These are phyloP conservation scores for Solanum medicagineum DNA, from an alignment of 257 asterid genomes.

Conservation along the genomic window DNA sequence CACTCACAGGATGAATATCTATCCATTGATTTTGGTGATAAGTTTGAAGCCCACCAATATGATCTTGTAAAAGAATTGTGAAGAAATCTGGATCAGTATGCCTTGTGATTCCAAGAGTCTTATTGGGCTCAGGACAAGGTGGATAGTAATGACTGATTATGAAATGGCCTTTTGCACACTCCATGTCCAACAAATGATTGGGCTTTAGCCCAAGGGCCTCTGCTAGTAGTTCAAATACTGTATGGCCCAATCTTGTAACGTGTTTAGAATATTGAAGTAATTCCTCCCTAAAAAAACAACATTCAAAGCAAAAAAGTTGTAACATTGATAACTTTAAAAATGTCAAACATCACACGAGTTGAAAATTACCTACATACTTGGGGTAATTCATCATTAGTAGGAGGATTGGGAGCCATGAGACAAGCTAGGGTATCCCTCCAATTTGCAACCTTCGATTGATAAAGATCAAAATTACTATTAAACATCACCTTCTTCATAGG, in stretches of 20 bases:
- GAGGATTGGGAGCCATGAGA: constrained; percentile 5
- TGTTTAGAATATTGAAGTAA: background rate
- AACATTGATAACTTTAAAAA: background rate
- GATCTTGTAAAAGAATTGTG: constrained; percentile 9
- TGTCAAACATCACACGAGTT: no score
- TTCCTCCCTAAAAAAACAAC: background rate
- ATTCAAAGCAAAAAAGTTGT: background rate
- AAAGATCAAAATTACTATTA: constrained; percentile 7
- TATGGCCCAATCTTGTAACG: background rate
- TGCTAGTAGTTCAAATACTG: background rate
- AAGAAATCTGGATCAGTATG: constrained; percentile 7
- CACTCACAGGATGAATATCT: background rate
- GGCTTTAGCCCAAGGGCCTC: constrained; percentile 6
- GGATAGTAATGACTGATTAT: constrained; percentile 7
- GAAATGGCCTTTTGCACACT: constrained; percentile 7
- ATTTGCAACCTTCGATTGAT: background rate
- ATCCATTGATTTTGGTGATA: constrained; percentile 8
- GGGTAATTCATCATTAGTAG: background rate
- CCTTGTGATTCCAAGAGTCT: background rate
- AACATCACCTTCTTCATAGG: background rate
- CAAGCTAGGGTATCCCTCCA: constrained; percentile 7
- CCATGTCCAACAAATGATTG: constrained; percentile 3
- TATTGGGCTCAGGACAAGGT: constrained; percentile 7
- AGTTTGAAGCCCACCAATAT: constrained; percentile 7
- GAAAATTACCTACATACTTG: background rate